Conservation (phyloP, 176 grass and related monocot genomes). For the Dactylis glomerata region DNA sequence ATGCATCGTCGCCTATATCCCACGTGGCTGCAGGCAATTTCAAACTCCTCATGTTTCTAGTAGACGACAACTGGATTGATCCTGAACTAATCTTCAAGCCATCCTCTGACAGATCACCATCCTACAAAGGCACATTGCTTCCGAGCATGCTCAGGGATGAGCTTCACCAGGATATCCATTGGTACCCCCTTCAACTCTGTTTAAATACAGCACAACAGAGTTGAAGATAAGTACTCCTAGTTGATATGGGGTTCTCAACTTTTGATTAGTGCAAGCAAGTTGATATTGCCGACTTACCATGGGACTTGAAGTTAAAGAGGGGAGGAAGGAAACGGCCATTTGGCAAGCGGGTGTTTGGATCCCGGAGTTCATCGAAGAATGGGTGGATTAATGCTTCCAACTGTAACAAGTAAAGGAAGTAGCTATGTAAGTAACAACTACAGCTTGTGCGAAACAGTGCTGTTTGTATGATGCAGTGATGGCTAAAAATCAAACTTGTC, state of each 20-base stretch:
- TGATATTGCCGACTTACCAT: slow-evolving; percentile 41
- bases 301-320: slow-evolving; percentile 93
- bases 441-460: not conserved
- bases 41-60: slow-evolving; percentile 13
- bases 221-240: slow-evolving; percentile 7
- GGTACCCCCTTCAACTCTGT: slow-evolving; percentile 79
- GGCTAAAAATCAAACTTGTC: no score
- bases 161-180: slow-evolving; percentile 55
- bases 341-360: slow-evolving; percentile 70
- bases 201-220: not conserved
- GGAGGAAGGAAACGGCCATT: slow-evolving; percentile 82
- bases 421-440: slow-evolving; percentile 7
- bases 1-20: slow-evolving; percentile 20
- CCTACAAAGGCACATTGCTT: slow-evolving; percentile 50
- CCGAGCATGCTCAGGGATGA: slow-evolving; percentile 86
- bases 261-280: not conserved
- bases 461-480: not conserved
- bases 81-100: slow-evolving; percentile 35
- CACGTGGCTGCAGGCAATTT: not conserved
- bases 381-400: slow-evolving; percentile 89
- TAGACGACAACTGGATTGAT: slow-evolving; percentile 8
- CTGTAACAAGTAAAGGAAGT: slow-evolving; percentile 37
- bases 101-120: slow-evolving; percentile 33
- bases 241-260: not conserved
- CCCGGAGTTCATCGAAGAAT: slow-evolving; percentile 93